phyloP scores from a whole-genome alignment of 2,329 filamentous ascomycete species.

The Cercospora nicotianae region DNA sequence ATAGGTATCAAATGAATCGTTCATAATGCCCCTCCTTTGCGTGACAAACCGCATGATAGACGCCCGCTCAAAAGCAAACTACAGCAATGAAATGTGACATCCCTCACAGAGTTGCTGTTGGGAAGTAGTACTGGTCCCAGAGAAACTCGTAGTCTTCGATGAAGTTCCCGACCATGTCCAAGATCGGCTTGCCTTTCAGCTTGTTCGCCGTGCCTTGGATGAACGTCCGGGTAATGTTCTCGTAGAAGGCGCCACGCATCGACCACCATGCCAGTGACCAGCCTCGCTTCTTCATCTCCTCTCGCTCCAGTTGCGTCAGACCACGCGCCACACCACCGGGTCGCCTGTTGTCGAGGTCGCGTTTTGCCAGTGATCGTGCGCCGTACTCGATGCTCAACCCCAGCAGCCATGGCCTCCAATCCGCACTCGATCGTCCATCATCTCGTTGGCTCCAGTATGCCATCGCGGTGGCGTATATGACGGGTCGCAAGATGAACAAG shows the following conservation, averaged over 20 bases:
- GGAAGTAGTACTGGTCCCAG: slow-evolving; percentile 98
- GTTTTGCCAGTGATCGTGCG: slow-evolving; percentile 78
- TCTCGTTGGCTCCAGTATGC: slow-evolving; percentile 59
- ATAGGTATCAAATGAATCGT: background rate
- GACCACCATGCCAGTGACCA: slow-evolving; percentile 95
- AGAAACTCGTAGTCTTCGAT: slow-evolving; percentile 96
- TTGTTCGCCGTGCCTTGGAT: slow-evolving; percentile 69
- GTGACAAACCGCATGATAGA: slow-evolving; percentile 4
- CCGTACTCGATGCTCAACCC: slow-evolving; percentile 83
- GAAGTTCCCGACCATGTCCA: slow-evolving; percentile 79
- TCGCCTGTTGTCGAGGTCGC: slow-evolving; percentile 60
- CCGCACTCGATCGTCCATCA: slow-evolving; percentile 70
- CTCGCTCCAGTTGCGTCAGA: slow-evolving; percentile 79
- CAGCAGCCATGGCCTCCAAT: slow-evolving; percentile 89
- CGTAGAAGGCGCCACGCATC: slow-evolving; percentile 96
- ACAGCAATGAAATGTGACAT: slow-evolving; percentile 3
- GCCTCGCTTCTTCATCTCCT: slow-evolving; percentile 83
- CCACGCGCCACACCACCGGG: slow-evolving; percentile 69
- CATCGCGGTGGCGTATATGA: slow-evolving; percentile 82
- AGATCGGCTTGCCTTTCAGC: slow-evolving; percentile 70
- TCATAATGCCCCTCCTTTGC: slow-evolving; percentile 6
- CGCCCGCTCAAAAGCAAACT: slow-evolving; percentile 20
- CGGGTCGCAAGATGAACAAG: slow-evolving; percentile 85
- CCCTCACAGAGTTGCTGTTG: slow-evolving; percentile 58
- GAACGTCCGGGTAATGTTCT: slow-evolving; percentile 73